Evolutionary conservation across 2,329 filamentous ascomycete species (phyloP).

Genomic region (Aureobasidium vineae): DNA sequence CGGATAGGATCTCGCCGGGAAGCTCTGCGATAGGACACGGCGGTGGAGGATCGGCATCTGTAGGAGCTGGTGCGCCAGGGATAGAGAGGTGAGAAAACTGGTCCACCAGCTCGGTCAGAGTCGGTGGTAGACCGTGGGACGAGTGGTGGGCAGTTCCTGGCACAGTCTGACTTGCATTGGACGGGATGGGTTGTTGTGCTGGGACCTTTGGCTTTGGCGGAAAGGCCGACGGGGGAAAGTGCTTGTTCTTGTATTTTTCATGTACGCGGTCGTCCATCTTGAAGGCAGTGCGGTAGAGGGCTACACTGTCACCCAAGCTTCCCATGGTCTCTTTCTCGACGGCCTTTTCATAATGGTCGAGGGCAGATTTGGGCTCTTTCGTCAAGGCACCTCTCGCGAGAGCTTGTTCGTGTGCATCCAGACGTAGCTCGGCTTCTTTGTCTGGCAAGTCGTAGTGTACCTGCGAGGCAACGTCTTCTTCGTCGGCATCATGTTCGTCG

Average conservation of each 20-base stretch:
- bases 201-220: constrained; percentile 46
- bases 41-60: constrained; percentile 69
- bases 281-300: constrained; percentile 86
- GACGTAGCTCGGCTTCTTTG: constrained; percentile 45
- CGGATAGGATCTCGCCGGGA: constrained; percentile 79
- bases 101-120: constrained; percentile 64
- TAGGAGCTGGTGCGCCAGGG: constrained; percentile 61
- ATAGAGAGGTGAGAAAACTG: constrained; percentile 73
- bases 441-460: constrained; percentile 49
- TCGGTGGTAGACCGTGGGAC: constrained; percentile 55
- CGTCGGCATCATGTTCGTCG: constrained; percentile 20
- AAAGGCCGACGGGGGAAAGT: constrained; percentile 68
- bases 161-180: constrained; percentile 53
- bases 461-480: constrained; percentile 44
- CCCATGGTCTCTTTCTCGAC: constrained; percentile 85
- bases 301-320: constrained; percentile 82
- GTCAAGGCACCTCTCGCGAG: constrained; percentile 36
- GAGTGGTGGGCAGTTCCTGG: constrained; percentile 58
- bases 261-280: constrained; percentile 83
- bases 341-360: constrained; percentile 91
- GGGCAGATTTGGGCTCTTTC: constrained; percentile 66
- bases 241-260: constrained; percentile 82
- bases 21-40: constrained; percentile 76
- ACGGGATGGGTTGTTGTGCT: constrained; percentile 42
- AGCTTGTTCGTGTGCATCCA: constrained; percentile 44